Evolutionary conservation across 2,329 filamentous ascomycete species (phyloP), one percentile per base, ranked within the genome.

Genomic region (Torrubiella hemipterigena): DNA sequence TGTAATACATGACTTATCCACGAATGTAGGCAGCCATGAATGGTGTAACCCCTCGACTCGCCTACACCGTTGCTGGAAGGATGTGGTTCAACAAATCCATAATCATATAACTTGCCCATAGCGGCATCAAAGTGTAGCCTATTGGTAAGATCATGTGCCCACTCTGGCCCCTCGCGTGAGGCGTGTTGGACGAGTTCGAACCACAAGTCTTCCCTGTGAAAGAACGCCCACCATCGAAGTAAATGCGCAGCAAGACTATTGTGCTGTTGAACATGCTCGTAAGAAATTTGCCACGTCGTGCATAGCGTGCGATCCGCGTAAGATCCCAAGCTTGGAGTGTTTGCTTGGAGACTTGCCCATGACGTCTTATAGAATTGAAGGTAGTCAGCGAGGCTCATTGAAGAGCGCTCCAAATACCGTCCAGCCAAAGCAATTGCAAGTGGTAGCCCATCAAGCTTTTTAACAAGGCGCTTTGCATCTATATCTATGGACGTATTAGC

Each of bases 11-110:
- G 32, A 7, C 38, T 38, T 32, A 38, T 48, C 51, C 46, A 54
- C 7, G 43, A 39, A 38, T 56, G 51, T 17, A 57, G 45, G 36
- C 48, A 54, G 26, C 43, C 39, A 39, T 57, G 51, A 30, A 55
- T 40, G 14, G 46, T 42, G 30, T 54, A 54, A 28, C 46, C 48
- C 33, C 12, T 21, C 3, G 41, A 46, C 15, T 37, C 42, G n/a
- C 22, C 10, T 16, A 25, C 27, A 7, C 22, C 20, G 28, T 26
- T 29, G 36, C 29, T 33, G 10, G 38, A 33, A 14, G 26, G 24
- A 30, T 48, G 37, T 32, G 38, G 20, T 21, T 54, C 42, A 14
- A 37, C 44, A 13, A 55, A 38, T 15, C 48, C 46, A 27, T 52
- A 40, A 18, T 44, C 35, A 34, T 44, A 49, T 14, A 55, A 41